A percentile compares a stretch with the other conserved stretches of the same genome.
phyloP scores from a whole-genome alignment of 306 rosid genomes.

The Sicyos baderoa region DNA sequence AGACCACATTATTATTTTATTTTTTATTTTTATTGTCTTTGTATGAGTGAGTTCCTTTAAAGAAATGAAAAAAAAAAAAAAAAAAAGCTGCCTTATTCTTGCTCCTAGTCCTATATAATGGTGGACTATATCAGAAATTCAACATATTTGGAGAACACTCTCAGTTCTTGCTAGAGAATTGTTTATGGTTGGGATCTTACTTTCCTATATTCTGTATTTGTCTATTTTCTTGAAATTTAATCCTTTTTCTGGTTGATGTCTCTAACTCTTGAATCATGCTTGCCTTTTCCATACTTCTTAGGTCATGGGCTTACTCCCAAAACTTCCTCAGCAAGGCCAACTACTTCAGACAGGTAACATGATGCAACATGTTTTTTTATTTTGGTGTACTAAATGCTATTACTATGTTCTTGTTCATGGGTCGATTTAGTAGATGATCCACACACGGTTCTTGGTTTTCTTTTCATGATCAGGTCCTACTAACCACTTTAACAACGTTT shows the following conservation, averaged over 20 bases:
- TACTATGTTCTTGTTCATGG: background rate
- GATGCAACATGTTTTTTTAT: background rate
- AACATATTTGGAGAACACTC: background rate
- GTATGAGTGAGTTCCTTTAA: background rate
- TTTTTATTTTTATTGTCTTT: background rate
- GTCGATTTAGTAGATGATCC: conserved; percentile 1
- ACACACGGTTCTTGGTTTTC: background rate
- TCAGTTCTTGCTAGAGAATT: conserved; percentile 4
- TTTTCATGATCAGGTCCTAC: conserved; percentile 10
- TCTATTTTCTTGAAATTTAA: background rate
- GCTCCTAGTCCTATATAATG: background rate
- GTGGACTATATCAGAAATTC: background rate
- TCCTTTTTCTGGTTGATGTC: background rate
- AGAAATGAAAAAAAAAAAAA: background rate
- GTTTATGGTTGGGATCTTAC: background rate
- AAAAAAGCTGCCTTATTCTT: background rate
- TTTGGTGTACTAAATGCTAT: conserved; percentile 3
- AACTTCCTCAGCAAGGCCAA: conserved; percentile 80
- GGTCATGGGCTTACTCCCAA: conserved; percentile 76
- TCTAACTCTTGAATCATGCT: background rate
- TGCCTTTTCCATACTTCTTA: conserved; percentile 27
- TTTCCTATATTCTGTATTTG: background rate
- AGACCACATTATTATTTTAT: background rate
- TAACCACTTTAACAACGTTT: conserved; percentile 14
- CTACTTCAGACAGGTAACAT: conserved; percentile 88